Conservation (phyloP, 768 basidiomycete species). For the Tricholoma saponaceum region DNA sequence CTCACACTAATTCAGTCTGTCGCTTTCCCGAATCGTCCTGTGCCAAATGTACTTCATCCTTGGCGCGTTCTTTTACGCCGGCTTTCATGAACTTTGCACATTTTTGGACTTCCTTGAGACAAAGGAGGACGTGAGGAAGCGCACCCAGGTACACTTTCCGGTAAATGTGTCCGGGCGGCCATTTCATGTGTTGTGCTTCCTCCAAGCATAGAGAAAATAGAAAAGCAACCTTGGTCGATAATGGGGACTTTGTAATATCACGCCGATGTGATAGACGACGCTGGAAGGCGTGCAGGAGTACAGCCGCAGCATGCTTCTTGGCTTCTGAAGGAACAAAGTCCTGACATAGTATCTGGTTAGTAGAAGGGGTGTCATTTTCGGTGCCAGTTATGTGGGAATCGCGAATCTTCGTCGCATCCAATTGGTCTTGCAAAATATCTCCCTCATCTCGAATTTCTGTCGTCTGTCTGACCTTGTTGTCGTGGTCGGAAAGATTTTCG, state of each 20-base stretch:
- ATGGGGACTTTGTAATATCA: not conserved
- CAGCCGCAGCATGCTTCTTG: not conserved
- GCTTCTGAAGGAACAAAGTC: not conserved
- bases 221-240: not conserved
- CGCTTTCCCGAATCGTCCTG: not conserved
- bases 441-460: not conserved
- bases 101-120: not conserved
- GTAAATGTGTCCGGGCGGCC: not conserved
- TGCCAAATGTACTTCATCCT: not conserved
- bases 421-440: not conserved
- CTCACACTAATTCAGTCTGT: not conserved
- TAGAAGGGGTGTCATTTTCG: not conserved
- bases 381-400: not conserved
- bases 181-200: not conserved
- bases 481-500: not conserved
- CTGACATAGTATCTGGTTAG: not conserved
- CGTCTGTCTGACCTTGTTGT: not conserved
- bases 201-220: not conserved
- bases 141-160: not conserved
- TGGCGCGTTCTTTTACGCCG: not conserved
- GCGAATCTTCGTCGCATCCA: not conserved
- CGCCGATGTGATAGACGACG: not conserved
- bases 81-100: not conserved
- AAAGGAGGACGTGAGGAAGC: not conserved
- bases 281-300: not conserved